Conservation (phyloP, 1,284 basidiomycete genomes). For the Pseudozyma pruni region DNA sequence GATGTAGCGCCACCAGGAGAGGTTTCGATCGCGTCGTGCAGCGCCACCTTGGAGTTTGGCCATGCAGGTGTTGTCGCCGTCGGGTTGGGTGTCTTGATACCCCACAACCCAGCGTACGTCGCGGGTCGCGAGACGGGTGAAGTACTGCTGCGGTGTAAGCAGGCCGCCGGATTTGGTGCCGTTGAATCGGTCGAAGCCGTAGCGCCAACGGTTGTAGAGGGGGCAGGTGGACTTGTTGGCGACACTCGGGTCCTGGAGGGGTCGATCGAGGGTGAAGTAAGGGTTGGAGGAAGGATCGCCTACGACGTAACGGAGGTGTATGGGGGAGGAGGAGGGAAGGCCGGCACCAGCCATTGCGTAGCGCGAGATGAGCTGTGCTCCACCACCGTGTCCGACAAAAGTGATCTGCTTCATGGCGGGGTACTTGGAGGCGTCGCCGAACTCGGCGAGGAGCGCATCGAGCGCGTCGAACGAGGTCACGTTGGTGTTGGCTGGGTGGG, state of each 20-base stretch:
- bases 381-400: slow-evolving; percentile 65
- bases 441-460: slow-evolving; percentile 57
- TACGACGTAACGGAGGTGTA: slow-evolving; percentile 61
- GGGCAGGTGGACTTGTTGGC: slow-evolving; percentile 48
- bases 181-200: slow-evolving; percentile 58
- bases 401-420: slow-evolving; percentile 60
- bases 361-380: slow-evolving; percentile 62
- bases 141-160: slow-evolving; percentile 54
- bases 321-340: slow-evolving; percentile 11
- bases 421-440: slow-evolving; percentile 49
- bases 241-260: slow-evolving; percentile 42
- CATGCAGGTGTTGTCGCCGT: slow-evolving; percentile 66
- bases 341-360: slow-evolving; percentile 59
- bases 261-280: slow-evolving; percentile 62
- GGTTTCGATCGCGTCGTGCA: slow-evolving; percentile 61
- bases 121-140: slow-evolving; percentile 46
- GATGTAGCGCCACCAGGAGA: slow-evolving; percentile 64
- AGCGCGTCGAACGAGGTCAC: slow-evolving; percentile 62
- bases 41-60: slow-evolving; percentile 63
- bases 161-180: slow-evolving; percentile 34
- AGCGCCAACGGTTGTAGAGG: slow-evolving; percentile 62
- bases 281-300: slow-evolving; percentile 63
- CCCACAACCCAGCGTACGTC: slow-evolving; percentile 65
- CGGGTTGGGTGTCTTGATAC: slow-evolving; percentile 50
- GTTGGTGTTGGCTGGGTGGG: slow-evolving; percentile 46